Percentiles rank a stretch among this genome's conserved stretches.
phyloP scores from a whole-genome alignment of 2,329 filamentous ascomycete species.

The Rasamsonia emersonii region DNA sequence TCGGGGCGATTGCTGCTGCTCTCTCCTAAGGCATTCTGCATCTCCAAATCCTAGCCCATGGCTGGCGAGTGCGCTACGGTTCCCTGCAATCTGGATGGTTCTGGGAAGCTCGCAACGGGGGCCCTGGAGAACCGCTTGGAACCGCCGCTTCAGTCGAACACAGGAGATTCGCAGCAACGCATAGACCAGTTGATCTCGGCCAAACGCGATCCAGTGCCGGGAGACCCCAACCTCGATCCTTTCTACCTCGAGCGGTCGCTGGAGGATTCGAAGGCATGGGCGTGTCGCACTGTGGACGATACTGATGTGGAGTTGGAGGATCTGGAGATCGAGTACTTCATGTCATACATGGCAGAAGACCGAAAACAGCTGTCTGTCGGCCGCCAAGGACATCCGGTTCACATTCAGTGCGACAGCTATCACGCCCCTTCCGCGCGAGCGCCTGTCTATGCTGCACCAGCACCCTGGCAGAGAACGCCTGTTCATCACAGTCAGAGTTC shows the following conservation, averaged over 20 bases:
- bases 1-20: slow-evolving; percentile 5
- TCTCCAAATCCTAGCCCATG: slow-evolving; percentile 25
- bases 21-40: slow-evolving; percentile 1
- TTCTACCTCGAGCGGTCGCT: slow-evolving; percentile 32
- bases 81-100: slow-evolving; percentile 26
- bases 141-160: slow-evolving; percentile 7
- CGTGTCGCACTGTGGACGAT: slow-evolving; percentile 16
- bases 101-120: slow-evolving; percentile 22
- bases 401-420: slow-evolving; percentile 1
- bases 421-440: slow-evolving; percentile 2
- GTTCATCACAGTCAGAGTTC: slow-evolving; percentile 24
- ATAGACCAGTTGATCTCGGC: slow-evolving; percentile 6
- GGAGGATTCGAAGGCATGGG: slow-evolving; percentile 18
- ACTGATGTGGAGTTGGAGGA: slow-evolving; percentile 25
- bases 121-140: slow-evolving; percentile 24
- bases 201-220: slow-evolving; percentile 8
- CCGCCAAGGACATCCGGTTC: slow-evolving; percentile 2
- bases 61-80: slow-evolving; percentile 25
- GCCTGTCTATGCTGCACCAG: slow-evolving; percentile 1
- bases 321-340: slow-evolving; percentile 23
- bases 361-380: slow-evolving; percentile 1
- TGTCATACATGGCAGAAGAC: slow-evolving; percentile 18
- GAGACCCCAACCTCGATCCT: slow-evolving; percentile 29
- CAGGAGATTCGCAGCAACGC: slow-evolving; percentile 3
- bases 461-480: slow-evolving; percentile 6